Conservation (phyloP, 352 stramenopile species). For the Phytophthora aleatoria region DNA sequence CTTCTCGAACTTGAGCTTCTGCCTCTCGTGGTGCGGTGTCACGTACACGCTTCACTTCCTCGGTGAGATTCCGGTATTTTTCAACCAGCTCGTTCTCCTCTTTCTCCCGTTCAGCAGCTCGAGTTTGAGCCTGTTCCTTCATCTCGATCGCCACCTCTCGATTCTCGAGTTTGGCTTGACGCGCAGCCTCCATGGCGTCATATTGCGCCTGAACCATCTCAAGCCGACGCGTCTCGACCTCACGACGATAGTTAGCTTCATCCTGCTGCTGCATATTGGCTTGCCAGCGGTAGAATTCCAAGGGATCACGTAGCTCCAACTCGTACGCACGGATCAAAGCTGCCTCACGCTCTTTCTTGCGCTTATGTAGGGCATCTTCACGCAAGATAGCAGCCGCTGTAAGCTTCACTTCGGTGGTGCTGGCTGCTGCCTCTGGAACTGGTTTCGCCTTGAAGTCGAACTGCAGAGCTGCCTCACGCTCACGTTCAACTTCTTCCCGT, state of each 20-base stretch:
- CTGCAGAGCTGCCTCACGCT: constrained; percentile 54
- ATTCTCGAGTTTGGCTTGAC: constrained; percentile 77
- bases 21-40: constrained; percentile 83
- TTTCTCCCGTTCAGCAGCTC: constrained; percentile 63
- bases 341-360: constrained; percentile 91
- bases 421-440: constrained; percentile 44
- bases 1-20: constrained; percentile 58
- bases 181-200: constrained; percentile 76
- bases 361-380: constrained; percentile 92
- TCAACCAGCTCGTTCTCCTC: constrained; percentile 63
- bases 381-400: constrained; percentile 90
- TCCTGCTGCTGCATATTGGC: constrained; percentile 84
- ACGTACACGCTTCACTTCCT: constrained; percentile 76
- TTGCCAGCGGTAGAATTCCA: constrained; percentile 93
- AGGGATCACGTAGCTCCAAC: constrained; percentile 87
- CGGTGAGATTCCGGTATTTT: constrained; percentile 57
- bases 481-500: constrained; percentile 69
- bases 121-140: constrained; percentile 72
- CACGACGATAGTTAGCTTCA: constrained; percentile 58
- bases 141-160: constrained; percentile 78
- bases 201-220: constrained; percentile 87
- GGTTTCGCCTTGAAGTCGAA: constrained; percentile 85
- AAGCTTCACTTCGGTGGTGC: constrained; percentile 68
- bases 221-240: constrained; percentile 80
- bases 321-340: constrained; percentile 89